Percentiles rank a stretch among this genome's conserved stretches.
phyloP scores from a whole-genome alignment of 2,329 filamentous ascomycete genomes.

The Xylaria sp. region DNA sequence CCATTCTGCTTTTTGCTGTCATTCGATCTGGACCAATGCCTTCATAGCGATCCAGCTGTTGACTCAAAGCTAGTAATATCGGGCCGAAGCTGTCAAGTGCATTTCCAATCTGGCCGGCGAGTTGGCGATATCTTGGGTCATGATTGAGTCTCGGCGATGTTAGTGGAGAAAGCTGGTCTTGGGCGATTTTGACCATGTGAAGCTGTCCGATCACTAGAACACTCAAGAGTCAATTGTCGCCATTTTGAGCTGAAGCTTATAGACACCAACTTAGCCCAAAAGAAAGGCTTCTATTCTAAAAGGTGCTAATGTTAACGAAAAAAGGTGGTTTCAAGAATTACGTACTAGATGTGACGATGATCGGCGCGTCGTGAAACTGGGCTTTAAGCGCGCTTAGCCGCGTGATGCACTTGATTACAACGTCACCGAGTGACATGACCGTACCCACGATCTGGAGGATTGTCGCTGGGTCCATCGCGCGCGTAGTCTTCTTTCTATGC shows the following conservation, averaged over 20 bases:
- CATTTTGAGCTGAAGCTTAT: background rate
- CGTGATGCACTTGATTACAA: conserved; percentile 35
- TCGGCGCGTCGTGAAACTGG: conserved; percentile 34
- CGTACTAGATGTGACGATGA: conserved; percentile 33
- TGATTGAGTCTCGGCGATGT: conserved; percentile 9
- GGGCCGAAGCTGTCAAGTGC: conserved; percentile 59
- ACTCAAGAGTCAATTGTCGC: background rate
- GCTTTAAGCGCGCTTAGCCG: conserved; percentile 34
- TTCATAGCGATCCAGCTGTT: conserved; percentile 27
- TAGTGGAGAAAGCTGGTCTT: conserved; percentile 32
- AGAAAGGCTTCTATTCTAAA: background rate
- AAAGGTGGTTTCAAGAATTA: background rate
- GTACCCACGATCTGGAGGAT: conserved; percentile 37
- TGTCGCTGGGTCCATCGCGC: conserved; percentile 35
- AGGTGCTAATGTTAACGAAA: background rate
- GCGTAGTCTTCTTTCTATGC: background rate
- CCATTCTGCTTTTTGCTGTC: conserved; percentile 22
- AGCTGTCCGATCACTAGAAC: conserved; percentile 36
- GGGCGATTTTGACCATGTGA: conserved; percentile 34
- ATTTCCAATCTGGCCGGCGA: conserved; percentile 33
- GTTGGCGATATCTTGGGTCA: conserved; percentile 34
- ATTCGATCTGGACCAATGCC: background rate
- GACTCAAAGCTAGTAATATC: conserved; percentile 46
- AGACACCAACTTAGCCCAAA: background rate
- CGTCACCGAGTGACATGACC: conserved; percentile 35